Evolutionary conservation across 352 stramenopile genomes (phyloP), one percentile per base, ranked within the genome.

Genomic region (Phytophthora macrochlamydospora): DNA sequence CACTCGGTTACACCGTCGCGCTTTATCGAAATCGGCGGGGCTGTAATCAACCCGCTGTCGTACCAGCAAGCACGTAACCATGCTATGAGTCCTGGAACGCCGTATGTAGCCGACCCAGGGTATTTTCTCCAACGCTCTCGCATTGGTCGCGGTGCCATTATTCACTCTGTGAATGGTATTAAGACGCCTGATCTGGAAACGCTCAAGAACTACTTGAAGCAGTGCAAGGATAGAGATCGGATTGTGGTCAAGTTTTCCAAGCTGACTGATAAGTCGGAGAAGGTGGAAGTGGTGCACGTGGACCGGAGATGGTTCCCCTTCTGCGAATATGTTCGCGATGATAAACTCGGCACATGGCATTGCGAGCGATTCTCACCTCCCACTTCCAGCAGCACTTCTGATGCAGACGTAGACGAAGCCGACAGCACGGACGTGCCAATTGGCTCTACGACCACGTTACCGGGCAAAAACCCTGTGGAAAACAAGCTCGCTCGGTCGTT

Each of bases 241-340:
- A 76, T 97, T 9, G 88, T 95, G 1, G 75, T 98, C 38, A 95
- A 95, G 69, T 94, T 89, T 43, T 90, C 82, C 2, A 87, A 87
- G 56, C 59, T 95, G 46, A 81, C 77, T 5, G 83, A 91, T 63
- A 92, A 91, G 55, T 71, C 85, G 2, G 85, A 93, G 48, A 90
- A 91, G 52, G 82, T 95, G 3, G 88, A 95, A 43, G 85, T 95
- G 12, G 88, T 94, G 8, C 88, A 93, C 63, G 86, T 97, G 13
- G 92, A 98, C 59, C 83, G 88, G 8, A 89, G 91, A n/a, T 98
- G 93, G 93, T 98, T 97, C 62, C 86, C 88, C 12, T 94, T 94
- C 53, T 88, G 76, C n/a, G 79, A 94, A 49, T 94, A 93, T 62
- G 82, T 74, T 9, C 81, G 88, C 12, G 82, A 96, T 51, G 88